Evolutionary conservation across 345 rosid species (phyloP).

Genomic region (Microcos paniculata): DNA sequence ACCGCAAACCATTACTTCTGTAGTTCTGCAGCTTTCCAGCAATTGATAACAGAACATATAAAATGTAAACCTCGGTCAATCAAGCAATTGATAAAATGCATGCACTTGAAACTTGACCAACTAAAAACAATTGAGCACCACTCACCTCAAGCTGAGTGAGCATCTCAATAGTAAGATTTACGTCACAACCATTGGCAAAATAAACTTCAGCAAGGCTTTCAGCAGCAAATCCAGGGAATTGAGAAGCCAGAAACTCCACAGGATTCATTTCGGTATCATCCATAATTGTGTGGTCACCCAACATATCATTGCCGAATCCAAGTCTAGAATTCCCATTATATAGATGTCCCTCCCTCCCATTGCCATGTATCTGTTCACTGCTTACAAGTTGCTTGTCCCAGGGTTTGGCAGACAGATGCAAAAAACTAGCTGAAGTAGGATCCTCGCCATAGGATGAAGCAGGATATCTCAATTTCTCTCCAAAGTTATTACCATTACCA

Average conservation of each 20-base stretch:
- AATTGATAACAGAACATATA: neutral
- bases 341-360: constrained; percentile 50
- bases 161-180: constrained; percentile 91
- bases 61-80: constrained; percentile 6
- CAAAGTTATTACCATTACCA: constrained; percentile 52
- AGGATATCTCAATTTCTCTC: constrained; percentile 58
- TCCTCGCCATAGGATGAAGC: constrained; percentile 65
- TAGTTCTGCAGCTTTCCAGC: constrained; percentile 3
- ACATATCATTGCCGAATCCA: constrained; percentile 51
- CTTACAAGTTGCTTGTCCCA: constrained; percentile 80
- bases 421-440: constrained; percentile 41
- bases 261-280: constrained; percentile 70
- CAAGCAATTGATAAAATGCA: neutral
- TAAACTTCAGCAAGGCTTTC: constrained; percentile 97
- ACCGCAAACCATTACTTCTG: neutral
- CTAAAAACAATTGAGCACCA: constrained; percentile 23
- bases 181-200: constrained; percentile 84
- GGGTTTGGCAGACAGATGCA: constrained; percentile 53
- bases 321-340: constrained; percentile 54
- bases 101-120: constrained; percentile 18
- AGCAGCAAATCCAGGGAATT: constrained; percentile 93
- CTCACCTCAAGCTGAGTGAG: constrained; percentile 99
- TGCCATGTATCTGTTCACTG: constrained; percentile 54
- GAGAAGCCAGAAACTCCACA: constrained; percentile 77
- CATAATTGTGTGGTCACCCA: constrained; percentile 47